Percentiles rank a stretch among this genome's conserved stretches.
phyloP scores from a whole-genome alignment of 176 grass and related monocot genomes.

The Chrysopogon serrulatus region DNA sequence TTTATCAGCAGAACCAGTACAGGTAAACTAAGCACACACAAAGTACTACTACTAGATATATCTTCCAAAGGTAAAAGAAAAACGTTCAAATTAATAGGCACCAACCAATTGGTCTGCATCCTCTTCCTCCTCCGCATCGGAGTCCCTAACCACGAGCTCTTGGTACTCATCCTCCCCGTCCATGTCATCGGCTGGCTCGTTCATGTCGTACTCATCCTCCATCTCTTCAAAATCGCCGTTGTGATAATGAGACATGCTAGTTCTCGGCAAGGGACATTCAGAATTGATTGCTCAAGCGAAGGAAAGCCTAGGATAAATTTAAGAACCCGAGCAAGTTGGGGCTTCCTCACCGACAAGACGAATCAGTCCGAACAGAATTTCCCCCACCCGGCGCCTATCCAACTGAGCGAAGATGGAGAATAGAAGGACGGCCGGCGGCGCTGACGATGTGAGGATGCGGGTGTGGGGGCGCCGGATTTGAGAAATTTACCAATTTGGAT shows the following conservation, averaged over 20 bases:
- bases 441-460: too few relatives aligned
- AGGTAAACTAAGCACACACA: background rate
- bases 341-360: too few relatives aligned
- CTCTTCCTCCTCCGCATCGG: constrained; percentile 54
- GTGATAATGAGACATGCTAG: constrained; percentile 47
- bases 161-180: constrained; percentile 50
- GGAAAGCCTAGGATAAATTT: background rate
- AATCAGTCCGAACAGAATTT: too few relatives aligned
- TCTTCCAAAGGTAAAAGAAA: background rate
- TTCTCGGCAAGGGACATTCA: background rate
- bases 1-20: background rate
- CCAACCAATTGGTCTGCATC: constrained; percentile 41
- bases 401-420: too few relatives aligned
- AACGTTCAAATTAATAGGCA: background rate
- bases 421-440: too few relatives aligned
- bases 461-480: too few relatives aligned
- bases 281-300: background rate
- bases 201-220: constrained; percentile 64
- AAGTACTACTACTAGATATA: background rate
- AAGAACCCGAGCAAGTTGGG: too few relatives aligned
- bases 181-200: constrained; percentile 37
- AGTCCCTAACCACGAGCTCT: constrained; percentile 44
- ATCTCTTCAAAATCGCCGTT: constrained; percentile 50
- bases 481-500: too few relatives aligned
- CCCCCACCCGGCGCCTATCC: too few relatives aligned